phyloP scores from a whole-genome alignment of 345 rosid species.

The Eutrema yunnanense region DNA sequence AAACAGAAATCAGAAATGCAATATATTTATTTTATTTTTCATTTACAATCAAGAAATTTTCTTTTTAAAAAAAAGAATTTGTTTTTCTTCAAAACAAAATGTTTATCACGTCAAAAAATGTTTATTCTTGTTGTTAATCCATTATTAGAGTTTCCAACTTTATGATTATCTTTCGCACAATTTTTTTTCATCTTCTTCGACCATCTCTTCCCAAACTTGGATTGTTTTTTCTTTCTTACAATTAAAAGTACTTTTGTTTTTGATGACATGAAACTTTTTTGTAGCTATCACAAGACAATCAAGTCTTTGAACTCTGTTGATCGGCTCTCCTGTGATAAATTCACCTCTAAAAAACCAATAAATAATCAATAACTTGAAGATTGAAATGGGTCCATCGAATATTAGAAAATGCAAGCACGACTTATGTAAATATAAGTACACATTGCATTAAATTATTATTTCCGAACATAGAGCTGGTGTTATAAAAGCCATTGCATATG shows the following conservation, averaged over 20 bases:
- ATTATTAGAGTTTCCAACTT: background rate
- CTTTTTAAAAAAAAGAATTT: too few species aligned
- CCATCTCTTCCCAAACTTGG: background rate
- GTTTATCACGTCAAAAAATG: background rate
- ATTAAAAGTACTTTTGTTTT: background rate
- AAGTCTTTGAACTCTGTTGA: background rate
- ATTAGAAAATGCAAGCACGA: constrained; percentile 25
- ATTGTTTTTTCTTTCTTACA: background rate
- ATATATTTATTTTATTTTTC: too few species aligned
- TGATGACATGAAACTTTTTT: background rate
- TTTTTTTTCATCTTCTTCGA: background rate
- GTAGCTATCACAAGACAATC: background rate
- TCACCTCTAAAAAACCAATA: background rate
- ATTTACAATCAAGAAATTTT: too few species aligned
- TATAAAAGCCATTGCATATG: background rate
- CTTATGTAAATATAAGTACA: background rate
- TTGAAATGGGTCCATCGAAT: constrained; percentile 1
- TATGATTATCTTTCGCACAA: background rate
- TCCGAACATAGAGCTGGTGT: background rate
- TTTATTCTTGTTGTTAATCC: too few species aligned
- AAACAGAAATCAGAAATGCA: too few species aligned
- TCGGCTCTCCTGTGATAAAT: background rate
- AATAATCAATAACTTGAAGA: background rate
- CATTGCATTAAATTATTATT: background rate
- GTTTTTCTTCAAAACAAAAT: background rate